Evolutionary conservation across 2,329 filamentous ascomycete species (phyloP).

Genomic region (Ceratocystis alfenasii): DNA sequence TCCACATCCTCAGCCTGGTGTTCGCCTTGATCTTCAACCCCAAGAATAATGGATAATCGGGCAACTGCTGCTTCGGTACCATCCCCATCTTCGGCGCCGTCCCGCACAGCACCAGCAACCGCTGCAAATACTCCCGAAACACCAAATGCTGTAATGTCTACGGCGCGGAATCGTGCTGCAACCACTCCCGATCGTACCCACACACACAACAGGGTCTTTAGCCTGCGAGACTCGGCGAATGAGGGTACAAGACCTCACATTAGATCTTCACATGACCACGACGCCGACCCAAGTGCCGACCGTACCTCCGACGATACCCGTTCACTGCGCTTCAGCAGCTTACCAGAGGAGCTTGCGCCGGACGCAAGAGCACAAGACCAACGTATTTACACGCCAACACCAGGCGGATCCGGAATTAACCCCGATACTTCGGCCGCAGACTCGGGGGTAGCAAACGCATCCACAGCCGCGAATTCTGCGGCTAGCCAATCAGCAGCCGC

Average conservation of each 20-base stretch:
- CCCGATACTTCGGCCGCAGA: background rate
- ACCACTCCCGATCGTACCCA: background rate
- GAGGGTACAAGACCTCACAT: background rate
- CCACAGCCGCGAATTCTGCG: background rate
- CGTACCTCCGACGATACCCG: background rate
- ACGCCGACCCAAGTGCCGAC: background rate
- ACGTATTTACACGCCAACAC: background rate
- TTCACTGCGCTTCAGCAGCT: background rate
- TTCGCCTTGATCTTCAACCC: background rate
- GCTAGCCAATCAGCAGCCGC: slow-evolving; percentile 30
- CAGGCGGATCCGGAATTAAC: background rate
- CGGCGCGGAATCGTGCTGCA: background rate
- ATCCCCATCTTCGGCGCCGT: background rate
- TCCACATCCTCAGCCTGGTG: background rate
- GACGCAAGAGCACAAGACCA: background rate
- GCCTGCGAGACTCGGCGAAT: background rate
- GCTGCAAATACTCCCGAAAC: background rate
- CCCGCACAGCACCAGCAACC: background rate
- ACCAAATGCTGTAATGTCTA: no score
- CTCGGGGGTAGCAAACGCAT: background rate
- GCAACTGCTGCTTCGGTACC: background rate
- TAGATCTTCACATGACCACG: background rate
- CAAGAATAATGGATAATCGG: background rate
- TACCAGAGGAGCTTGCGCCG: background rate
- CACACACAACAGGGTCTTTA: background rate